Percentiles rank a stretch among this genome's conserved stretches.
These are phyloP conservation scores for Globisporangium nagaii DNA, from an alignment of 352 stramenopile species.

Conservation along the genomic window DNA sequence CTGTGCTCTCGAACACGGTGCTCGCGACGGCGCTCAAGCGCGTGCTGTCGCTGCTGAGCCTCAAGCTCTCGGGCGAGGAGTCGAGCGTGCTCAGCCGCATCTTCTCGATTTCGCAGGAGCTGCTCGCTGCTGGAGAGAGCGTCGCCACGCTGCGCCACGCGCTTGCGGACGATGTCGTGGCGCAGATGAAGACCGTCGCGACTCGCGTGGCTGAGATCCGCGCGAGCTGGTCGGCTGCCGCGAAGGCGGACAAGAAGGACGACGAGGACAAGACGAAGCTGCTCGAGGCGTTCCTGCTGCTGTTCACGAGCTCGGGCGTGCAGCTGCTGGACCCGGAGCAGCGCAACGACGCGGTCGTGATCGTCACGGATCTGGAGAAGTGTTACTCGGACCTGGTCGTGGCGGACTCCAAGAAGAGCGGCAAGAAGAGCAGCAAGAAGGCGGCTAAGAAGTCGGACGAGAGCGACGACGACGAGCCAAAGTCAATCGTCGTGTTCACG, in stretches of 20 bases:
- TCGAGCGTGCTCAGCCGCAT: conserved; percentile 46
- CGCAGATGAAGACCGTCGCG: conserved; percentile 31
- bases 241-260: neutral
- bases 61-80: conserved; percentile 37
- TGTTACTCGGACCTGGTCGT: conserved; percentile 58
- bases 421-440: conserved; percentile 24
- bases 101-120: conserved; percentile 28
- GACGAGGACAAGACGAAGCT: conserved; percentile 24
- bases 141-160: conserved; percentile 29
- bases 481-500: conserved; percentile 73
- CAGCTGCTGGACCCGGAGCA: conserved; percentile 68
- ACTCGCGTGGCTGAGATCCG: conserved; percentile 25
- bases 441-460: conserved; percentile 18
- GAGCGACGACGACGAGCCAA: conserved; percentile 14
- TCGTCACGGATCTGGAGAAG: conserved; percentile 60
- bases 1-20: conserved; percentile 44
- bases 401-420: conserved; percentile 24
- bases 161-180: conserved; percentile 25
- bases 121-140: conserved; percentile 22
- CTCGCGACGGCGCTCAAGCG: conserved; percentile 47
- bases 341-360: conserved; percentile 47
- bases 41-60: conserved; percentile 55
- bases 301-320: conserved; percentile 72
- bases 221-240: conserved; percentile 16
- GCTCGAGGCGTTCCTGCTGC: conserved; percentile 60